Percentiles rank a stretch among this genome's conserved stretches.
These are phyloP conservation scores for Candida sojae DNA, from an alignment of 1,139 yeast species.

Conservation along the genomic window DNA sequence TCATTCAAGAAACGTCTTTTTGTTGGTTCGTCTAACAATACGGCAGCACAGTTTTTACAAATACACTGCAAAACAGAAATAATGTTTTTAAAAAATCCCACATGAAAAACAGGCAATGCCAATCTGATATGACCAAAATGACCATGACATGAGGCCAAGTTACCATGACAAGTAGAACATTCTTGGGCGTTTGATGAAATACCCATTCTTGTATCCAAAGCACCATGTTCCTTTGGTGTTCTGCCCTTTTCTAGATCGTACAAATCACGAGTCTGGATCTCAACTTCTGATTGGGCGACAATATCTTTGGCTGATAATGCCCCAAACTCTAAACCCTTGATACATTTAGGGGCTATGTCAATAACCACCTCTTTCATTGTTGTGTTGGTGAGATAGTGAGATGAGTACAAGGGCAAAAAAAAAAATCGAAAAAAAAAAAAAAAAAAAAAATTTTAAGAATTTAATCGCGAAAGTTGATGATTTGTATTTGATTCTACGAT, in stretches of 20 bases:
- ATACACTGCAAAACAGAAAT: constrained; percentile 87
- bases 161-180: constrained; percentile 91
- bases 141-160: constrained; percentile 93
- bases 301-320: constrained; percentile 91
- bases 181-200: constrained; percentile 82
- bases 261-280: constrained; percentile 86
- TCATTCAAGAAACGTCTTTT: constrained; percentile 72
- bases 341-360: constrained; percentile 87
- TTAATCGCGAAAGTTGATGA: too few species aligned
- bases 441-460: background rate
- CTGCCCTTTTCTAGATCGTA: constrained; percentile 88
- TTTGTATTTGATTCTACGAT: too few species aligned
- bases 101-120: constrained; percentile 95
- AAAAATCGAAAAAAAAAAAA: background rate
- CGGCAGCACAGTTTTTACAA: constrained; percentile 85
- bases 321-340: constrained; percentile 89
- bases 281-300: constrained; percentile 91
- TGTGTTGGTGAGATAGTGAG: background rate
- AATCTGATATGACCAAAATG: constrained; percentile 95
- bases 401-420: background rate
- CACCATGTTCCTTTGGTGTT: constrained; percentile 77
- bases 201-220: constrained; percentile 92
- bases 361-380: constrained; percentile 74
- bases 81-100: constrained; percentile 92
- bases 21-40: constrained; percentile 72